Percentiles rank a stretch among this genome's conserved stretches.
Conservation (phyloP, 2,329 filamentous ascomycete genomes). For the Erysiphe pulchra region DNA sequence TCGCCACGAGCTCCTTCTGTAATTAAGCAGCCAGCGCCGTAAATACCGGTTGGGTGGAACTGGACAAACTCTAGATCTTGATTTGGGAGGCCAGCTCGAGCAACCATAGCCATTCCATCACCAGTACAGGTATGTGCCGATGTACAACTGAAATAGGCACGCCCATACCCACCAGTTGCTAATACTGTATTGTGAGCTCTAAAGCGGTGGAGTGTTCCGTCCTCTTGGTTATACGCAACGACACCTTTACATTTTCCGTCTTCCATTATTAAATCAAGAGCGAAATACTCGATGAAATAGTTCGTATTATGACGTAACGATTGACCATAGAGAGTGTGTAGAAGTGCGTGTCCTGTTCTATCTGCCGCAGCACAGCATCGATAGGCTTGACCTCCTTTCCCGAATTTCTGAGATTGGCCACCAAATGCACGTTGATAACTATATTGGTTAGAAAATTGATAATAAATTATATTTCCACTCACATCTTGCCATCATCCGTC, state of each 20-base stretch:
- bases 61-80: slow-evolving; percentile 99
- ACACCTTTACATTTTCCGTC: slow-evolving; percentile 92
- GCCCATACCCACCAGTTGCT: slow-evolving; percentile 90
- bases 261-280: slow-evolving; percentile 90
- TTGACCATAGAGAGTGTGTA: slow-evolving; percentile 96
- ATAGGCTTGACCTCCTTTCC: slow-evolving; percentile 95
- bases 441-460: slow-evolving; percentile 6
- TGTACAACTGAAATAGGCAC: slow-evolving; percentile 95
- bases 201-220: slow-evolving; percentile 93
- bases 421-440: slow-evolving; percentile 96
- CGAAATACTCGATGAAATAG: slow-evolving; percentile 99
- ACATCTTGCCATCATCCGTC: slow-evolving; percentile 92
- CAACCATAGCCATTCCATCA: slow-evolving; percentile 98
- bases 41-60: slow-evolving; percentile 98
- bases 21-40: slow-evolving; percentile 91
- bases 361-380: slow-evolving; percentile 79
- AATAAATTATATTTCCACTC: slow-evolving; percentile 12
- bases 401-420: slow-evolving; percentile 84
- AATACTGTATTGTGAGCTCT: slow-evolving; percentile 88
- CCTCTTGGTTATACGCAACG: slow-evolving; percentile 94
- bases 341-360: slow-evolving; percentile 85
- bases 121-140: slow-evolving; percentile 96
- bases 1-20: slow-evolving; percentile 95
- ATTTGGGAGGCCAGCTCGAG: slow-evolving; percentile 88
- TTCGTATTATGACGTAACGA: slow-evolving; percentile 94